Conservation (phyloP, 805 yeast genomes). For the Candida maesae region DNA sequence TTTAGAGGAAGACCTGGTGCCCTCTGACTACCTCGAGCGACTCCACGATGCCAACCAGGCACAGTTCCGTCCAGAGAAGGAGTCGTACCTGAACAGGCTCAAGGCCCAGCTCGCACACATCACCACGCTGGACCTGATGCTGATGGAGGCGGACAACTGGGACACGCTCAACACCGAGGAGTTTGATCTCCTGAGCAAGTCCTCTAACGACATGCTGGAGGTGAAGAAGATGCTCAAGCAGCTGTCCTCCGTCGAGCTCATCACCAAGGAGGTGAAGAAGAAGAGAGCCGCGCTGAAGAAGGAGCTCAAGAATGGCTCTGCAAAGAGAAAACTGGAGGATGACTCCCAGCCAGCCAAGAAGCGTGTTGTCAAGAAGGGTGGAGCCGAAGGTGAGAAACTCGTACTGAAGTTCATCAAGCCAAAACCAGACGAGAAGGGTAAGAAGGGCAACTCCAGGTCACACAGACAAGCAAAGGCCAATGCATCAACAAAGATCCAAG, state of each 20-base stretch:
- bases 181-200: constrained; percentile 24
- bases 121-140: constrained; percentile 25
- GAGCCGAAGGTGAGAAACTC: constrained; percentile 1
- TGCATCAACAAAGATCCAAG: constrained; percentile 24
- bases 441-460: constrained; percentile 10
- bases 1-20: constrained; percentile 12
- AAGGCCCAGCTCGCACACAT: constrained; percentile 26
- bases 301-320: constrained; percentile 3
- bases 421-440: constrained; percentile 1
- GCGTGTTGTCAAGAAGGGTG: constrained; percentile 6
- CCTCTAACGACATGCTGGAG: constrained; percentile 25
- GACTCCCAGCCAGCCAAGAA: constrained; percentile 5
- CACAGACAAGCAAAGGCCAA: constrained; percentile 23
- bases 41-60: constrained; percentile 22
- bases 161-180: constrained; percentile 26
- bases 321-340: constrained; percentile 10
- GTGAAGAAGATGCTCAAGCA: constrained; percentile 28
- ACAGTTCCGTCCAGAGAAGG: constrained; percentile 22
- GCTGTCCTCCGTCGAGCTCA: constrained; percentile 23
- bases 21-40: constrained; percentile 15
- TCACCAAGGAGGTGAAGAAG: constrained; percentile 21
- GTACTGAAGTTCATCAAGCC: constrained; percentile 16
- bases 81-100: constrained; percentile 20
- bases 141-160: constrained; percentile 26
- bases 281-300: constrained; percentile 6